Evolutionary conservation across 2,329 filamentous ascomycete species (phyloP).

Genomic region (Colletotrichum sp.): DNA sequence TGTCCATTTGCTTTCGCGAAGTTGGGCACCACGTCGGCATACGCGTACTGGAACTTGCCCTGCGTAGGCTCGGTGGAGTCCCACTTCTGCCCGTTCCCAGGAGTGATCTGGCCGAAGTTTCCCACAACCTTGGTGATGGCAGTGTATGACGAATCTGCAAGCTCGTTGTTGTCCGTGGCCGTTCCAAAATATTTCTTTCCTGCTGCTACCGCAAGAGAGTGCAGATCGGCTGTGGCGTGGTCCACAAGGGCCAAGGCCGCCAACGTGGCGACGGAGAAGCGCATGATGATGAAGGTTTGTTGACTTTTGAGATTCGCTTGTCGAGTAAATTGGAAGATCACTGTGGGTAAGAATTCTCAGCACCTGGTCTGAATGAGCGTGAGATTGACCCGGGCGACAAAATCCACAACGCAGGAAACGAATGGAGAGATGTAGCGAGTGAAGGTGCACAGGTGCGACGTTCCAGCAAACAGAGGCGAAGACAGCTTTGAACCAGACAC

Average conservation of each 20-base stretch:
- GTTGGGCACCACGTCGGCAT: slow-evolving; percentile 62
- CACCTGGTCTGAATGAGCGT: not conserved
- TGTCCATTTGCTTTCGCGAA: slow-evolving; percentile 9
- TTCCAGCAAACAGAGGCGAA: not conserved
- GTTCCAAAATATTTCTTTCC: slow-evolving; percentile 64
- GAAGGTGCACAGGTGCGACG: not conserved
- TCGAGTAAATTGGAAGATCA: not conserved
- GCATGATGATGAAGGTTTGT: not conserved
- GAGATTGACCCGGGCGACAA: not conserved
- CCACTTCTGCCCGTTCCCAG: slow-evolving; percentile 70
- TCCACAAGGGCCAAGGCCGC: slow-evolving; percentile 10
- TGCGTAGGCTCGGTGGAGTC: slow-evolving; percentile 63
- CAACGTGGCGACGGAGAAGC: slow-evolving; percentile 6
- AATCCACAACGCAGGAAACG: not conserved
- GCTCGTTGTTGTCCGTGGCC: slow-evolving; percentile 62
- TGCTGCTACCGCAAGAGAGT: slow-evolving; percentile 28
- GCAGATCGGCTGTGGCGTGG: slow-evolving; percentile 37
- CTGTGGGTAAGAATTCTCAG: not conserved
- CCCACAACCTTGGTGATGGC: slow-evolving; percentile 60
- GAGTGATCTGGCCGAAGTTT: slow-evolving; percentile 69
- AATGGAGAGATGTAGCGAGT: not conserved
- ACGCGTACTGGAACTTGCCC: slow-evolving; percentile 61
- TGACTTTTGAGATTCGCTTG: not conserved
- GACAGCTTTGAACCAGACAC: rapidly evolving
- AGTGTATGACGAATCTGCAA: slow-evolving; percentile 58